These are phyloP conservation scores for Sphagnurus paluster DNA, from an alignment of 1,284 basidiomycete species.

Conservation along the genomic window DNA sequence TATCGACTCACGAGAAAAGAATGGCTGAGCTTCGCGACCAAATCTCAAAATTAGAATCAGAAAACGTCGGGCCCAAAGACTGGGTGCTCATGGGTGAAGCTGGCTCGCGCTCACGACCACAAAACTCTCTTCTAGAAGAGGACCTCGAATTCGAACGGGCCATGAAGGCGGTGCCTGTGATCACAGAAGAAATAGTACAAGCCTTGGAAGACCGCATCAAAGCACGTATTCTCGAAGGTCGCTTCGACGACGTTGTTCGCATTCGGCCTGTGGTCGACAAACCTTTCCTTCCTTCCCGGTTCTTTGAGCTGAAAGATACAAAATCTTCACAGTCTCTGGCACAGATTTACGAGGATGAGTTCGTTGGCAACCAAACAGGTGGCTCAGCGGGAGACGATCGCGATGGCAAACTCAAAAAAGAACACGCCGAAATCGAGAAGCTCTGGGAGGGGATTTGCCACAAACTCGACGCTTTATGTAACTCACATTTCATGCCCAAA, in stretches of 20 bases:
- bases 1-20: slow-evolving; percentile 66
- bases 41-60: slow-evolving; percentile 69
- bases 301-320: slow-evolving; percentile 89
- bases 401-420: slow-evolving; percentile 86
- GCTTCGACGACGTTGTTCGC: slow-evolving; percentile 92
- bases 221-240: slow-evolving; percentile 81
- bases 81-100: slow-evolving; percentile 97
- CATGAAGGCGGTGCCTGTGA: slow-evolving; percentile 83
- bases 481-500: slow-evolving; percentile 96
- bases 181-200: slow-evolving; percentile 88
- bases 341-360: slow-evolving; percentile 97
- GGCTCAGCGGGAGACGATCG: slow-evolving; percentile 68
- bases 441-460: slow-evolving; percentile 86
- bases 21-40: slow-evolving; percentile 61
- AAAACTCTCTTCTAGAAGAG: slow-evolving; percentile 91
- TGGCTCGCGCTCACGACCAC: slow-evolving; percentile 77
- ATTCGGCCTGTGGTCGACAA: slow-evolving; percentile 78
- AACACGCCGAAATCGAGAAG: slow-evolving; percentile 84
- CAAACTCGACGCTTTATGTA: slow-evolving; percentile 93
- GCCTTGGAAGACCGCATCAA: slow-evolving; percentile 92
- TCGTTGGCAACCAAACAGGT: slow-evolving; percentile 63
- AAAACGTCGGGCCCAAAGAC: slow-evolving; percentile 73
- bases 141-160: slow-evolving; percentile 94
- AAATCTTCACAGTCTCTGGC: slow-evolving; percentile 89
- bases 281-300: slow-evolving; percentile 87